Evolutionary conservation across 352 stramenopile genomes (phyloP).

Genomic region (Phytophthora cajani): DNA sequence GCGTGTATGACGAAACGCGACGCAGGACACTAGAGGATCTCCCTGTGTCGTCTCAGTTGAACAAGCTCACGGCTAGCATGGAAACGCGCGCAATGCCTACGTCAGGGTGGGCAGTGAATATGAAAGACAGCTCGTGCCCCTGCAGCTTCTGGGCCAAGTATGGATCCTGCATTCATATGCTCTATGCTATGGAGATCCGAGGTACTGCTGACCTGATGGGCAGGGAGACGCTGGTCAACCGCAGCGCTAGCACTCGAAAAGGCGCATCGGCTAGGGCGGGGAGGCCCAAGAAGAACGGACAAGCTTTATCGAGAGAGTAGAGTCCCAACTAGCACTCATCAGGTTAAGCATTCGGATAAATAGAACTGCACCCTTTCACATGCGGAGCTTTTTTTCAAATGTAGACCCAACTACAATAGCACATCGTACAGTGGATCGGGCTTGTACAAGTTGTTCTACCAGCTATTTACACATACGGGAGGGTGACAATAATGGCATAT

Average conservation of each 20-base stretch:
- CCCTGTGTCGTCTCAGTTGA: not conserved
- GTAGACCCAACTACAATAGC: too few relatives aligned
- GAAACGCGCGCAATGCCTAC: not conserved
- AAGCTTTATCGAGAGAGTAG: too few relatives aligned
- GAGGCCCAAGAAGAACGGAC: too few relatives aligned
- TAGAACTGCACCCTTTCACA: too few relatives aligned
- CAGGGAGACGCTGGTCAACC: not conserved
- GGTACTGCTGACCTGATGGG: not conserved
- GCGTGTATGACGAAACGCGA: not conserved
- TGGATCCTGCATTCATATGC: slow-evolving; percentile 6
- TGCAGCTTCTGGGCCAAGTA: slow-evolving; percentile 9
- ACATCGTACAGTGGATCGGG: too few relatives aligned
- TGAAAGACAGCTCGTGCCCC: not conserved
- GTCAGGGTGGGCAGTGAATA: not conserved
- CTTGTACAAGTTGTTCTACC: too few relatives aligned
- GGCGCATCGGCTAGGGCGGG: not conserved
- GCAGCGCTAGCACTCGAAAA: not conserved
- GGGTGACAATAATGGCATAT: too few relatives aligned
- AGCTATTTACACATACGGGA: too few relatives aligned
- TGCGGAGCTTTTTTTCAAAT: too few relatives aligned
- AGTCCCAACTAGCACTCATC: too few relatives aligned
- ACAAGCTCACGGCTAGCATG: not conserved
- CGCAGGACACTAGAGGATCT: not conserved
- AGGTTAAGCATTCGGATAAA: too few relatives aligned
- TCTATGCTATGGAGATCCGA: not conserved